Conservation (phyloP, 169 alveolate genomes). For the Plasmodium ovale region DNA sequence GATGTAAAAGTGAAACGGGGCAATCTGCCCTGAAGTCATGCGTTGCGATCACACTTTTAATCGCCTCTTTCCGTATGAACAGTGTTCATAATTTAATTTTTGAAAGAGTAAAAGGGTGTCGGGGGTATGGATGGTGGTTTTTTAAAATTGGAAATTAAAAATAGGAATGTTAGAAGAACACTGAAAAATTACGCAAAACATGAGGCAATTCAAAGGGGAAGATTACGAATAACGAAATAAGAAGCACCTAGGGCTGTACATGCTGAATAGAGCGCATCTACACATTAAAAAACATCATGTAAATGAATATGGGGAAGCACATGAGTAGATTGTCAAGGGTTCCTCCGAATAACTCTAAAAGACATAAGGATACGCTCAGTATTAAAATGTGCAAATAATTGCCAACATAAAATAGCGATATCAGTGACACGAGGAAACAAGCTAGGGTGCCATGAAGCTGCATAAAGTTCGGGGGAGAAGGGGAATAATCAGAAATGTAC, state of each 20-base stretch:
- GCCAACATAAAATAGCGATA: slow-evolving; percentile 33
- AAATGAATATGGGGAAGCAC: slow-evolving; percentile 63
- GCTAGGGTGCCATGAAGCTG: slow-evolving; percentile 61
- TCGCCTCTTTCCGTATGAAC: too few relatives aligned
- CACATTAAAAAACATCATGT: slow-evolving; percentile 56
- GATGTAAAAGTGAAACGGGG: too few relatives aligned
- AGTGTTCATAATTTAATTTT: too few relatives aligned
- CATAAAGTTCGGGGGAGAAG: slow-evolving; percentile 1
- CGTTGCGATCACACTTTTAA: too few relatives aligned
- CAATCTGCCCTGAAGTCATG: too few relatives aligned
- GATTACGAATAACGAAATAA: not conserved
- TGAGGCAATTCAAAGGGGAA: not conserved
- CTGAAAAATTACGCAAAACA: not conserved
- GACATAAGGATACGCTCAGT: slow-evolving; percentile 11
- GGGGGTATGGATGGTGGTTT: too few relatives aligned
- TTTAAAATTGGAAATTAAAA: too few relatives aligned
- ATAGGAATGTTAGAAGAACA: too few relatives aligned
- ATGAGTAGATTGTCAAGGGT: slow-evolving; percentile 35
- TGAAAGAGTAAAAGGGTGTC: too few relatives aligned
- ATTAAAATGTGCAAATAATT: slow-evolving; percentile 19
- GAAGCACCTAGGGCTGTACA: too few relatives aligned
- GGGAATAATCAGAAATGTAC: not conserved
- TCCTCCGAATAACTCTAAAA: slow-evolving; percentile 61
- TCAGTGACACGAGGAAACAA: slow-evolving; percentile 39
- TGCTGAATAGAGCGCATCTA: too few relatives aligned